Percentiles rank a stretch among this genome's conserved stretches.
These are phyloP conservation scores for Meredithiella fracta DNA, from an alignment of 2,329 filamentous ascomycete species.

Conservation along the genomic window DNA sequence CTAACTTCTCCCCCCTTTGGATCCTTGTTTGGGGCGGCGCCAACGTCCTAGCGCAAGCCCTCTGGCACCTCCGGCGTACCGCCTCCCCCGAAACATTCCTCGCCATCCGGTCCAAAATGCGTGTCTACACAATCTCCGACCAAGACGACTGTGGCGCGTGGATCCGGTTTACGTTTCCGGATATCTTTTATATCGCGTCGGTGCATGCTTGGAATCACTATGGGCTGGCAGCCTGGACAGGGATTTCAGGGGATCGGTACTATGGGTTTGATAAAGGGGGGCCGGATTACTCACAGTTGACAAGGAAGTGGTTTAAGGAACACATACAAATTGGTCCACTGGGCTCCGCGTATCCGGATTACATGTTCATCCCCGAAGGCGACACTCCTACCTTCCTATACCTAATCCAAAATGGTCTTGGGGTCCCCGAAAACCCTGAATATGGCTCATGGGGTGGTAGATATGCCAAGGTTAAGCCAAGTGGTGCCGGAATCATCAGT, in stretches of 20 bases:
- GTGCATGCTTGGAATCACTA: constrained; percentile 42
- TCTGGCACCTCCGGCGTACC: constrained; percentile 23
- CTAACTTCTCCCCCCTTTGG: constrained; percentile 29
- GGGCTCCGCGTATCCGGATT: constrained; percentile 29
- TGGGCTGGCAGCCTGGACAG: constrained; percentile 35
- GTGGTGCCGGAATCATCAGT: constrained; percentile 6
- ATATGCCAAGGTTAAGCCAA: constrained; percentile 19
- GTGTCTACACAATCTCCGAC: constrained; percentile 41
- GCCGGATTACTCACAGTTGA: constrained; percentile 31
- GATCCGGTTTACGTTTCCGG: constrained; percentile 37
- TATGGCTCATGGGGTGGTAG: constrained; percentile 35
- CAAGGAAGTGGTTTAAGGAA: constrained; percentile 33
- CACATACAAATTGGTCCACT: constrained; percentile 35
- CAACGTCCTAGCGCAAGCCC: constrained; percentile 34
- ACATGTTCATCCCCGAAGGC: constrained; percentile 35
- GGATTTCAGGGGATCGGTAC: constrained; percentile 30
- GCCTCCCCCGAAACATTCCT: neutral
- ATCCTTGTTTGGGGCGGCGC: constrained; percentile 37
- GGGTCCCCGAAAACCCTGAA: constrained; percentile 28
- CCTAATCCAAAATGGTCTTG: constrained; percentile 31
- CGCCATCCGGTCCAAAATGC: constrained; percentile 25
- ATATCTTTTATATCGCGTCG: constrained; percentile 38
- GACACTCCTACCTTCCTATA: constrained; percentile 35
- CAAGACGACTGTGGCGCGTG: constrained; percentile 41
- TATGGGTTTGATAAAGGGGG: constrained; percentile 22